Conservation (phyloP, 2,329 filamentous ascomycete genomes). For the Lasiodiplodia gonubiensis region DNA sequence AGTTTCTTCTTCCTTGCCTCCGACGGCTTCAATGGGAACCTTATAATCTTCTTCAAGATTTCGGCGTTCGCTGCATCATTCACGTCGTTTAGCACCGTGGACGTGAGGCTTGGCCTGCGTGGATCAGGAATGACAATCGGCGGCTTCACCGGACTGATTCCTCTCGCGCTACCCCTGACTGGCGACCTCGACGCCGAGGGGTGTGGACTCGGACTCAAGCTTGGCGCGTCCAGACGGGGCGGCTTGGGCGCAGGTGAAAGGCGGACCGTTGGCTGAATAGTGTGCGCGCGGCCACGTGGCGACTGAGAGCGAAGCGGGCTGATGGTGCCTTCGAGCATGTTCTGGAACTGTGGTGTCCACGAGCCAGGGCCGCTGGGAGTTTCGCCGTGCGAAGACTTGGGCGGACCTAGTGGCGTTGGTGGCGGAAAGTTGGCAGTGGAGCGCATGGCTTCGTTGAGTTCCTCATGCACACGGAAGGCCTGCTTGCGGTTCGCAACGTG, state of each 20-base stretch:
- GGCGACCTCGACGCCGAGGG: constrained; percentile 6
- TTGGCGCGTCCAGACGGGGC: not conserved
- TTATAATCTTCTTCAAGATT: constrained; percentile 44
- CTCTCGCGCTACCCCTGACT: not conserved
- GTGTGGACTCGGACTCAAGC: not conserved
- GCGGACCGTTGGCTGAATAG: constrained; percentile 14
- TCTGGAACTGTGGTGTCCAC: constrained; percentile 44
- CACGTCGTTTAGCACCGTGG: constrained; percentile 23
- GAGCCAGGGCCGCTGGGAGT: constrained; percentile 35
- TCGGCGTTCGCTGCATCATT: constrained; percentile 34
- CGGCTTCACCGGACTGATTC: constrained; percentile 5
- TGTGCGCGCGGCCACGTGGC: constrained; percentile 43
- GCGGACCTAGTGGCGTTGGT: constrained; percentile 32
- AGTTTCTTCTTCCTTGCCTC: not conserved
- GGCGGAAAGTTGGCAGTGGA: constrained; percentile 35
- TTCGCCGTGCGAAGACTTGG: constrained; percentile 14
- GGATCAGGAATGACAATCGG: not conserved
- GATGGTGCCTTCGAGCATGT: constrained; percentile 40
- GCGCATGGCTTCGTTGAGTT: constrained; percentile 49
- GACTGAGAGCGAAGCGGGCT: constrained; percentile 44
- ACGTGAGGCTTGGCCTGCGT: not conserved
- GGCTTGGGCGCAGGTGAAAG: constrained; percentile 7
- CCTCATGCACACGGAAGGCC: constrained; percentile 55
- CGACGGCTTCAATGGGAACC: constrained; percentile 36
- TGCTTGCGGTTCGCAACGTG: constrained; percentile 56